These are phyloP conservation scores for Drechslerella dactyloides DNA, from an alignment of 2,329 filamentous ascomycete genomes.

Conservation along the genomic window DNA sequence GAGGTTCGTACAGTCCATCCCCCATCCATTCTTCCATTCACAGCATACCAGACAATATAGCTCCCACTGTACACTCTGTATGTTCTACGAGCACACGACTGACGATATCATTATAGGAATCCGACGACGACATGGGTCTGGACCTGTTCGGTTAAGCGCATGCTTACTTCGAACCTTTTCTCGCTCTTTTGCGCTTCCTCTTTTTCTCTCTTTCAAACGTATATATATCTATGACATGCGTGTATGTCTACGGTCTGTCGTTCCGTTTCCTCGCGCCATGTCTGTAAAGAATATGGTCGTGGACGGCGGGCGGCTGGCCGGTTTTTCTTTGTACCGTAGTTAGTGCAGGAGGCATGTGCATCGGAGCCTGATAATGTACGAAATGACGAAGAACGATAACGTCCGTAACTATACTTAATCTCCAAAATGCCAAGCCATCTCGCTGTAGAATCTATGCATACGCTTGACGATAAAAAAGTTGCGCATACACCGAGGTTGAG, in stretches of 20 bases:
- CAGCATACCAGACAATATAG: slow-evolving; percentile 40
- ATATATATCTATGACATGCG: slow-evolving; percentile 31
- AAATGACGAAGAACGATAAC: too few relatives aligned
- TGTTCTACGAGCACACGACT: slow-evolving; percentile 54
- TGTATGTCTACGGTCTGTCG: too few relatives aligned
- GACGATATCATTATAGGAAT: slow-evolving; percentile 63
- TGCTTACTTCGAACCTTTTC: slow-evolving; percentile 10
- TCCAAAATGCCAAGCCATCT: neutral
- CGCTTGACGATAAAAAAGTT: too few relatives aligned
- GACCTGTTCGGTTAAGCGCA: slow-evolving; percentile 62
- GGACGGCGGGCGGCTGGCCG: too few relatives aligned
- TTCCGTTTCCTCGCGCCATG: too few relatives aligned
- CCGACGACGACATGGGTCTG: slow-evolving; percentile 78
- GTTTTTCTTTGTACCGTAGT: too few relatives aligned
- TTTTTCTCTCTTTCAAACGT: slow-evolving; percentile 27
- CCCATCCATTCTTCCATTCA: slow-evolving; percentile 74
- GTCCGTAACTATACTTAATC: too few relatives aligned
- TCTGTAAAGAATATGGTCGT: too few relatives aligned
- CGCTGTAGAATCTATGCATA: neutral
- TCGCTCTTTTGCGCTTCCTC: slow-evolving; percentile 14
- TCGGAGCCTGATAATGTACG: too few relatives aligned
- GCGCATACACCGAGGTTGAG: too few relatives aligned
- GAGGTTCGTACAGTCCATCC: slow-evolving; percentile 77
- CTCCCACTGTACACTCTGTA: too few relatives aligned
- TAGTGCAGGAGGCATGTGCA: too few relatives aligned